These are phyloP conservation scores for Zygosaccharomyces pseudobailii DNA, from an alignment of 1,139 yeast genomes.

Conservation along the genomic window DNA sequence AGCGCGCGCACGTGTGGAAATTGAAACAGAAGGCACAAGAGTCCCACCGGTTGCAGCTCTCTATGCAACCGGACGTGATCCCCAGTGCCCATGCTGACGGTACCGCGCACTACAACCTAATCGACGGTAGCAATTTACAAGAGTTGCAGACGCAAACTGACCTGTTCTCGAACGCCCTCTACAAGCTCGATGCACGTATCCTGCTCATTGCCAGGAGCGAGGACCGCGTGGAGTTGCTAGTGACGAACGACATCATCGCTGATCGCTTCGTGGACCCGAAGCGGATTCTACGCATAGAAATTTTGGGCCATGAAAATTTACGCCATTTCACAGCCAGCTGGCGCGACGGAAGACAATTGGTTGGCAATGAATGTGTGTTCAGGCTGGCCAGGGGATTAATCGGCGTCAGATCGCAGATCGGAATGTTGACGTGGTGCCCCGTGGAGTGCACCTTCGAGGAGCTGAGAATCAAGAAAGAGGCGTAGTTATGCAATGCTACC, in stretches of 20 bases:
- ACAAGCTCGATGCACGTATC: slow-evolving; percentile 11
- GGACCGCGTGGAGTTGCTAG: slow-evolving; percentile 4
- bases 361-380: slow-evolving; percentile 1
- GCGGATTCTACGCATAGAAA: slow-evolving; percentile 14
- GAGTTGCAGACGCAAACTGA: slow-evolving; percentile 1
- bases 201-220: slow-evolving; percentile 5
- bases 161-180: neutral
- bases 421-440: slow-evolving; percentile 23
- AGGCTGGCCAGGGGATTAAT: slow-evolving; percentile 6
- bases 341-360: neutral
- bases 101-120: neutral
- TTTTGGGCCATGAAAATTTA: slow-evolving; percentile 13
- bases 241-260: slow-evolving; percentile 15
- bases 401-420: slow-evolving; percentile 6
- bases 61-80: neutral
- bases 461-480: slow-evolving; percentile 13
- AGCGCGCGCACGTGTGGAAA: neutral
- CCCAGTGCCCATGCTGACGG: neutral
- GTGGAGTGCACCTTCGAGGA: slow-evolving; percentile 26
- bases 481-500: neutral
- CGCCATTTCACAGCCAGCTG: slow-evolving; percentile 14
- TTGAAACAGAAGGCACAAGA: neutral
- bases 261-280: slow-evolving; percentile 15
- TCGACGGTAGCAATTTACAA: neutral
- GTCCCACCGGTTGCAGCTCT: neutral